Evolutionary conservation across 2,329 filamentous ascomycete genomes (phyloP), one percentile per base, ranked within the genome.

Genomic region (Paraphoma chrysanthemicola): DNA sequence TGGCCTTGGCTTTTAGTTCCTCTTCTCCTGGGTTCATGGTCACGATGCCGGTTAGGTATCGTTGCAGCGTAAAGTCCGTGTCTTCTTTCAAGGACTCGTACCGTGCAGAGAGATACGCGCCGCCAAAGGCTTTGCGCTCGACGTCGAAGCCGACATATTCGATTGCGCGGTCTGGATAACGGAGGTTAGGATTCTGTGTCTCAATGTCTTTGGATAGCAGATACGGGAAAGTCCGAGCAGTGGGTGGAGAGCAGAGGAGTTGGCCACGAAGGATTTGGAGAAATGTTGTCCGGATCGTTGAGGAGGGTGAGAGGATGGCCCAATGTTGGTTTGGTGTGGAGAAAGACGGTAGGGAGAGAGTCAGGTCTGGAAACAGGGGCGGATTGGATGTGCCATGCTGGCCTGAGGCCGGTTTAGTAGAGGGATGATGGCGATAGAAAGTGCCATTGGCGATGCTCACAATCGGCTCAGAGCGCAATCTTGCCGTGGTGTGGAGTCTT

Each of bases 101-200:
- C 39, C 95, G 85, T 14, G 93, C 93, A 56, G 91, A 93, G 16
- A 98, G 80, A 73, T 97, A 97, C 4, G 92, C 89, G 1, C 84
- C 83, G 6, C 85, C 79, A 12, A 85, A 78, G 47, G 82, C 78
- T 6, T 83, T 83, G 28, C 87, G 84, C 65, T 93, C 90, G 2
- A 87, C 88, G 70, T 92, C 91, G 70, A 98, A 98, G 0, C 95
- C 94, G 9, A 98, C 93, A 80, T 97, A 94, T 66, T 89, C 88
- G 55, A 99, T 90, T 0, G 92, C 92, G 62, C 83, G 83, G 11
- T 82, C 81, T 0, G 90, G 86, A 50, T 81, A 84, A 44, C 85
- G 83, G 46, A 91, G 75, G 2, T n/a, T 81, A 79, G 18, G 76
- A 77, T 60, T 81, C 82, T 66, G 79, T 83, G 6, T 69, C 57